phyloP scores from a whole-genome alignment of 306 rosid genomes.

The apple (Malus domestica) region DNA sequence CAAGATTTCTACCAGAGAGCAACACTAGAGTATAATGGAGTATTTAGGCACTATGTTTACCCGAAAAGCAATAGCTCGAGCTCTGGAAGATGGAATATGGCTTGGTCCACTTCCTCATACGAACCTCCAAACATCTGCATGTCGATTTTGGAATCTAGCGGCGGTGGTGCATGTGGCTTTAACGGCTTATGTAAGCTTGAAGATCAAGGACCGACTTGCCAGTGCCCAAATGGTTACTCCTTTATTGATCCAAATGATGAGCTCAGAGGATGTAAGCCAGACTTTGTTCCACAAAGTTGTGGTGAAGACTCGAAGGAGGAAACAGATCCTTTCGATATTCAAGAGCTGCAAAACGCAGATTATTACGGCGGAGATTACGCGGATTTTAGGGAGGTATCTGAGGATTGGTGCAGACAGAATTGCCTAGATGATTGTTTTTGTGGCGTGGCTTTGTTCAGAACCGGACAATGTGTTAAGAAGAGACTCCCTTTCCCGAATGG shows the following conservation, averaged over 20 bases:
- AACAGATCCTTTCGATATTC: background rate
- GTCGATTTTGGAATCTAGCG: fast-evolving
- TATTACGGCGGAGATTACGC: slow-evolving; percentile 19
- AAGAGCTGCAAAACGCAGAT: background rate
- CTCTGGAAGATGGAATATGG: background rate
- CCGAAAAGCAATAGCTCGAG: slow-evolving; percentile 14
- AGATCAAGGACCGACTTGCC: slow-evolving; percentile 18
- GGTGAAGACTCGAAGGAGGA: slow-evolving; percentile 4
- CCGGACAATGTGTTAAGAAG: slow-evolving; percentile 9
- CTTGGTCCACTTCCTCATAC: slow-evolving; percentile 3
- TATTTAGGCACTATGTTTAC: slow-evolving; percentile 41
- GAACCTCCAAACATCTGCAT: slow-evolving; percentile 30
- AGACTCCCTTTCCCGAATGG: slow-evolving; percentile 19
- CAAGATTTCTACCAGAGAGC: slow-evolving; percentile 38
- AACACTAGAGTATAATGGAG: slow-evolving; percentile 49
- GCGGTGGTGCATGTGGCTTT: slow-evolving; percentile 38
- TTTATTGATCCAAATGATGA: slow-evolving; percentile 22
- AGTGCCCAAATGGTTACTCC: slow-evolving; percentile 7
- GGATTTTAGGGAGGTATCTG: background rate
- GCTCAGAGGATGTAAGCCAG: slow-evolving; percentile 19
- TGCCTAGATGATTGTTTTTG: slow-evolving; percentile 30
- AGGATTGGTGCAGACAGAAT: slow-evolving; percentile 14
- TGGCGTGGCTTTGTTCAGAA: too few species aligned
- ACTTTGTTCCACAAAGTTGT: slow-evolving; percentile 26
- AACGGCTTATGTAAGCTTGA: slow-evolving; percentile 14